phyloP scores from a whole-genome alignment of 2,329 filamentous ascomycete species.

The Trichoderma atrobrunneum region DNA sequence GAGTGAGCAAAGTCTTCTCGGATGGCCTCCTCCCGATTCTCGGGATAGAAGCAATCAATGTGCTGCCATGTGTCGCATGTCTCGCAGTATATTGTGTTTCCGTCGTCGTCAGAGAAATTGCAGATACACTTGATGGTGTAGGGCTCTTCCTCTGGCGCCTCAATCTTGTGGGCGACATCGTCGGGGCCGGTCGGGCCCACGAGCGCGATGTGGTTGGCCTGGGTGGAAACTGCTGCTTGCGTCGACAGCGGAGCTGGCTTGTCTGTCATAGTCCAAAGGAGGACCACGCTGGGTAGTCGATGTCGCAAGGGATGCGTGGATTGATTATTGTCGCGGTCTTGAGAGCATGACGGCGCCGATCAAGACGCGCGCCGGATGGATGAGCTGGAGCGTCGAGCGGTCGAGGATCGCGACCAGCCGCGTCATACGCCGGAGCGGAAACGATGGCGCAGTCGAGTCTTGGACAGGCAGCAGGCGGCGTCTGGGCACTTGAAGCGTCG shows the following conservation, averaged over 20 bases:
- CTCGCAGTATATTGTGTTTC: slow-evolving; percentile 95
- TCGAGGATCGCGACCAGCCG: slow-evolving; percentile 20
- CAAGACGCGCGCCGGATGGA: slow-evolving; percentile 38
- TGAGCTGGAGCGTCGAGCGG: background rate
- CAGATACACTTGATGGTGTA: slow-evolving; percentile 99
- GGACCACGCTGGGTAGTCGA: slow-evolving; percentile 42
- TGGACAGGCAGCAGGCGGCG: slow-evolving; percentile 4
- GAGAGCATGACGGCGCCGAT: slow-evolving; percentile 58
- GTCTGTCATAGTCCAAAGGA: slow-evolving; percentile 61
- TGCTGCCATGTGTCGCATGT: slow-evolving; percentile 97
- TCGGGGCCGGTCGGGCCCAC: slow-evolving; percentile 35
- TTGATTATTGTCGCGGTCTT: slow-evolving; percentile 50
- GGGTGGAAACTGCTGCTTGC: slow-evolving; percentile 56
- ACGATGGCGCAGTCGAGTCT: background rate
- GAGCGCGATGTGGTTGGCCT: slow-evolving; percentile 42
- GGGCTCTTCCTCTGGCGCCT: slow-evolving; percentile 67
- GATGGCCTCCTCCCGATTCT: slow-evolving; percentile 69
- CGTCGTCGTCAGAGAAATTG: slow-evolving; percentile 89
- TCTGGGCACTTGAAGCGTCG: slow-evolving; percentile 1
- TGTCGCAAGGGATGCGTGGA: slow-evolving; percentile 38
- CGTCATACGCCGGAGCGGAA: slow-evolving; percentile 20
- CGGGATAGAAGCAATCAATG: slow-evolving; percentile 89
- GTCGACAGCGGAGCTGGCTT: slow-evolving; percentile 52
- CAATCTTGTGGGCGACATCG: slow-evolving; percentile 46
- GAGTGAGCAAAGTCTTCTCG: slow-evolving; percentile 73